Evolutionary conservation across 306 rosid genomes (phyloP).

Genomic region (Castanea sativa): DNA sequence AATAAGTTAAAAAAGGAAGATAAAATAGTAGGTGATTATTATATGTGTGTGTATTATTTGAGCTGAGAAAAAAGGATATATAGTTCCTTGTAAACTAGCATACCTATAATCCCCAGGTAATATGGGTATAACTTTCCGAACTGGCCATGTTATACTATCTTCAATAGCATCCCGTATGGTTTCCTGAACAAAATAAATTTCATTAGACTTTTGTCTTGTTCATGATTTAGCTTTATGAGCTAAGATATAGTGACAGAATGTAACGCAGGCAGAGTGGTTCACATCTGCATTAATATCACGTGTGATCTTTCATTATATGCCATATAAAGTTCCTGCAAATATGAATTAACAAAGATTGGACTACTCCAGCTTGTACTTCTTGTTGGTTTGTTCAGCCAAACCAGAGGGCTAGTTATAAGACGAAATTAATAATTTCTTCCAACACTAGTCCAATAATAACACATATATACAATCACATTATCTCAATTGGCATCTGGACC

Average conservation of each 20-base stretch:
- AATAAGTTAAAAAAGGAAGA: not conserved
- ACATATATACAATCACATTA: too few species aligned
- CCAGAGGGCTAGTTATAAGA: not conserved
- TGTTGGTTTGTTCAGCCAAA: not conserved
- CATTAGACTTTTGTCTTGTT: not conserved
- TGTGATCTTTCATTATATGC: not conserved
- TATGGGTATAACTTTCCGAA: constrained; percentile 71
- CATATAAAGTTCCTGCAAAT: not conserved
- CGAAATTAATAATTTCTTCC: not conserved
- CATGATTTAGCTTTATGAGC: not conserved
- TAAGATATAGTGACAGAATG: not conserved
- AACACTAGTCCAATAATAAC: too few species aligned
- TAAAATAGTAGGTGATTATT: not conserved
- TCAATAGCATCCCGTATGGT: constrained; percentile 89
- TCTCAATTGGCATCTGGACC: too few species aligned
- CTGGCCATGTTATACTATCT: constrained; percentile 94
- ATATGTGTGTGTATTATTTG: not conserved
- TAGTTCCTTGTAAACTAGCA: constrained; percentile 7
- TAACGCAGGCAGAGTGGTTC: not conserved
- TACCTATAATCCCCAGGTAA: constrained; percentile 92
- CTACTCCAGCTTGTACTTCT: not conserved
- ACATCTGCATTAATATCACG: not conserved
- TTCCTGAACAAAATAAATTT: constrained; percentile 48
- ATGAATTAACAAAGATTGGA: not conserved
- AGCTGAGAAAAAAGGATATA: not conserved